Base-by-base conservation (phyloP, 2,329 filamentous ascomycete genomes). In the Colletotrichum shisoi region DNA sequence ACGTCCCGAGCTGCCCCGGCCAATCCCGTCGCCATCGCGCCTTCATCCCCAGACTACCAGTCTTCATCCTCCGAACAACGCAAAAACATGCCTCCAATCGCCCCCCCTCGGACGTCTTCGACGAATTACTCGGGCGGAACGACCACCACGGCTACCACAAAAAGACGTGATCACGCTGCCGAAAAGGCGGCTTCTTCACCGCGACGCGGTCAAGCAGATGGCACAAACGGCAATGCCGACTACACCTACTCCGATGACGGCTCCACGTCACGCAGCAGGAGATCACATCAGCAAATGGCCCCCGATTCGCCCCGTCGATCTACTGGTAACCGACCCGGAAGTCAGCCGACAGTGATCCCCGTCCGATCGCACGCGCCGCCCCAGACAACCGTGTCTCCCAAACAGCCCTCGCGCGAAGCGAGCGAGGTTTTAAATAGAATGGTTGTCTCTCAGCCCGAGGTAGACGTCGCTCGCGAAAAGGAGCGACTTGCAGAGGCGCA, bases 101-200 rank as follows among this genome's bases (percentile, higher is more conserved):
- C 91, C 62, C 93, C 91, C 54, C 91, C 92, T 42, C 87, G 93
- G 74, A 94, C 91, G 8, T 96, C 93, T 15, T 95, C 92, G 49
- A 90, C 88, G 70, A 78, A 80, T 69, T 78, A 80, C 69, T 63
- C 76, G 2, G 72, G 70, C 34, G 67, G 74, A n/a, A 75, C 76
- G 34, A 75, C 80, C 17, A 79, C 74, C 71, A 34, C 31, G 31
- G 75, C 80, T 13, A 79, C 74, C 71, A 79, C 84, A 34, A 79
- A 83, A 62, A 80, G 83, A 72, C 75, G 77, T 44, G 75, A 80
- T 17, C 79, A 83, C 60, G 72, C 80, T n/a, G 79, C 76, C 72
- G 83, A 85, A 54, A 81, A 80, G 68, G 73, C 77, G 45, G 74
- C 78, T 44, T 77, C 78, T 67, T 81, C 83, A 4, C 78, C 82